phyloP scores from a whole-genome alignment of 2,329 filamentous ascomycete genomes.

The Cyphellophora attinorum region DNA sequence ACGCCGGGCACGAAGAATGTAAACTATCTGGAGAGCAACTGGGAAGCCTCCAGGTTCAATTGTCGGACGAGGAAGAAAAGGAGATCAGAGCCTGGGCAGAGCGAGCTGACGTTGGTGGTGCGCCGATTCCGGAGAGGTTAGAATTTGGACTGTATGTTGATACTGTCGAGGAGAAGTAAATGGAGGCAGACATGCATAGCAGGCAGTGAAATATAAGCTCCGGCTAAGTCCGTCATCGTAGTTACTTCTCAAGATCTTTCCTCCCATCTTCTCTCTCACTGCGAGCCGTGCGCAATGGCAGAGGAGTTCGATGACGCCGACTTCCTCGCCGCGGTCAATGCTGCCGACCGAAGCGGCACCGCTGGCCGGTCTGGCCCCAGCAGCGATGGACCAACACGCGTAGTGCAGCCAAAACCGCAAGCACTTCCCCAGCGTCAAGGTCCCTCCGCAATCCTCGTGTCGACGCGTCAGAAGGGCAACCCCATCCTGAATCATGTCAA shows the following conservation, averaged over 20 bases:
- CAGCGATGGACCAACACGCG: slow-evolving; percentile 35
- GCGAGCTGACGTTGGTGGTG: not conserved
- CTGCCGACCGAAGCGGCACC: slow-evolving; percentile 33
- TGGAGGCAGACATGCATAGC: too few species aligned
- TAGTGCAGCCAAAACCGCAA: slow-evolving; percentile 84
- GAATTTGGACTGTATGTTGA: not conserved
- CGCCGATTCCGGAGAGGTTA: not conserved
- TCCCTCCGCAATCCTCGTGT: slow-evolving; percentile 77
- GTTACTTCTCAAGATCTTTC: too few species aligned
- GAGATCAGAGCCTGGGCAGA: slow-evolving; percentile 15
- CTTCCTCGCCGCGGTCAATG: slow-evolving; percentile 25
- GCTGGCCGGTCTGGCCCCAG: slow-evolving; percentile 35
- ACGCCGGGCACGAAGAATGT: slow-evolving; percentile 47
- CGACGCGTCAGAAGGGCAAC: slow-evolving; percentile 87
- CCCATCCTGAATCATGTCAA: slow-evolving; percentile 77
- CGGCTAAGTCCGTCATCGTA: too few species aligned
- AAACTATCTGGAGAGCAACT: slow-evolving; percentile 37
- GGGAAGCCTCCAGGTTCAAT: slow-evolving; percentile 15
- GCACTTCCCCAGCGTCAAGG: slow-evolving; percentile 58
- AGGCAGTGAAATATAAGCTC: too few species aligned
- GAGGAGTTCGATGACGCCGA: slow-evolving; percentile 40
- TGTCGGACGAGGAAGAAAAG: slow-evolving; percentile 21
- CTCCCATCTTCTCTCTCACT: too few species aligned
- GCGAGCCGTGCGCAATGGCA: slow-evolving; percentile 33
- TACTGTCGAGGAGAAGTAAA: too few species aligned